Evolutionary conservation across 1,284 basidiomycete species (phyloP).

Genomic region (Trametes hirsuta): DNA sequence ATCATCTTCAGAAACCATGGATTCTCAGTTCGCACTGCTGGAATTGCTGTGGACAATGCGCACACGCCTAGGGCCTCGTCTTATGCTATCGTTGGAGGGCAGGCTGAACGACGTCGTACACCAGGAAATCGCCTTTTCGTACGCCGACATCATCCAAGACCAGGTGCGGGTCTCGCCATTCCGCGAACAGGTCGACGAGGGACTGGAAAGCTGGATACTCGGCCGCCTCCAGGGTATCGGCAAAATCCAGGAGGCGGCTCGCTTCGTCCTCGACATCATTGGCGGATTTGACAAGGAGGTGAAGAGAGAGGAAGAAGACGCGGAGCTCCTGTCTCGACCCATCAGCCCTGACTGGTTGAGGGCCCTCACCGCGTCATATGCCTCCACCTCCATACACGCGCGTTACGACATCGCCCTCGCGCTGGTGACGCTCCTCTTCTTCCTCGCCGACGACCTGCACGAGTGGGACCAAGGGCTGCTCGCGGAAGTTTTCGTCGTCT

Average conservation of each 20-base stretch:
- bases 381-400: constrained; percentile 62
- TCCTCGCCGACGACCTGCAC: constrained; percentile 62
- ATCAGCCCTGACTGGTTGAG: constrained; percentile 61
- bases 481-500: constrained; percentile 78
- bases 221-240: constrained; percentile 58
- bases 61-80: constrained; percentile 56
- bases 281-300: constrained; percentile 70
- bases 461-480: constrained; percentile 67
- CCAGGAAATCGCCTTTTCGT: constrained; percentile 75
- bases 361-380: constrained; percentile 64
- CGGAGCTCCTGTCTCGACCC: constrained; percentile 55
- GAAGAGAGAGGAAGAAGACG: constrained; percentile 74
- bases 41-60: constrained; percentile 64
- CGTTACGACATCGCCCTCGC: constrained; percentile 74
- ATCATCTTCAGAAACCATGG: constrained; percentile 39
- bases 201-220: constrained; percentile 58
- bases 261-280: constrained; percentile 64
- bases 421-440: constrained; percentile 71
- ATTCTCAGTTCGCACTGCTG: constrained; percentile 56
- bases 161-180: constrained; percentile 57
- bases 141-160: constrained; percentile 73
- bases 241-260: constrained; percentile 58
- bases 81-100: constrained; percentile 59
- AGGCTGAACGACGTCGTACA: constrained; percentile 64
- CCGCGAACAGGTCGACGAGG: constrained; percentile 58